Evolutionary conservation across 2,329 filamentous ascomycete genomes (phyloP), one percentile per base, ranked within the genome.

Genomic region (Zymoseptoria ardabiliae): DNA sequence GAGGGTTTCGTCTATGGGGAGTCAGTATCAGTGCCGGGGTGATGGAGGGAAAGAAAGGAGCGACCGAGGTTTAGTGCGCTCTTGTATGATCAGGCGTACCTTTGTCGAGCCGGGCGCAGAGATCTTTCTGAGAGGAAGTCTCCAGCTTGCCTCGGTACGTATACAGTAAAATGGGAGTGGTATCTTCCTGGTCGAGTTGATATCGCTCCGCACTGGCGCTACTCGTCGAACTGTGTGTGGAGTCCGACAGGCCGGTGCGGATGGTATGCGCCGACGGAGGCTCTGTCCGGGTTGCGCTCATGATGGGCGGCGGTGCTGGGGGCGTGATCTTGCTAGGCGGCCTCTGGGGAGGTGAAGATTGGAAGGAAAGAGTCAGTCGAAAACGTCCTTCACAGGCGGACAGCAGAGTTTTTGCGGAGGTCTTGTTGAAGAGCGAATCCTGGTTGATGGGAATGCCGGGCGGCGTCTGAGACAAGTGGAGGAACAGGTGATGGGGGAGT

Each of bases 121-220:
- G 72, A 19, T 77, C 75, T 61, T 75, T 74, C 58, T 79, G 77
- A 50, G 76, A 75, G 55, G 72, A 73, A 4, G 75, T 71, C 61
- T 77, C 71, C 23, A 79, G 69, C 20, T 73, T 74, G 8, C 74
- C 76, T 50, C 50, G 55, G 58, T 78, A 79, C 58, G 72, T 72
- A 68, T 79, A 79, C 49, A 79, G 74, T 22, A 80, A 68, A 51
- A 80, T 78, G 19, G 73, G 73, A 52, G 70, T 70, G 30, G 63
- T 71, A 69, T 78, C 73, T 51, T 74, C 69, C 55, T 77, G 75
- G 62, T 80, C 74, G 6, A 80, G 72, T 45, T 71, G 70, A 61
- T 79, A 79, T 45, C 69, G 63, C 56, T 68, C 67, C 4, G 71
- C 71, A 50, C 76, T 74, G 57, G 69, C 73, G 55, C 74, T 76